Percentiles rank a stretch among this genome's conserved stretches.
Evolutionary conservation across 306 rosid species (phyloP).

Genomic region (Cercis canadensis): DNA sequence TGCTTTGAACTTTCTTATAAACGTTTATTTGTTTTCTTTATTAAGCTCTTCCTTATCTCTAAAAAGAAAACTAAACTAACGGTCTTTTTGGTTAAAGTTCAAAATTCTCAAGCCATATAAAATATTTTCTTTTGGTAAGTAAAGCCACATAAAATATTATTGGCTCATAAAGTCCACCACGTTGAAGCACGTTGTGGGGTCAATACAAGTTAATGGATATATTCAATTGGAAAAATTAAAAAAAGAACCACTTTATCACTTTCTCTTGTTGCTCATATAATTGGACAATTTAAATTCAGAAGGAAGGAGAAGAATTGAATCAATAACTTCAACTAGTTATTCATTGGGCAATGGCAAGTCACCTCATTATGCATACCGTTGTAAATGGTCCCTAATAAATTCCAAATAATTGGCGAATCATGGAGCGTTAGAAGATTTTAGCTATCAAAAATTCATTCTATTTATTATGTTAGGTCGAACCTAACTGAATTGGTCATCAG

Average conservation of each 20-base stretch:
- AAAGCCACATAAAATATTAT: conserved; percentile 39
- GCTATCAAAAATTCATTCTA: conserved; percentile 46
- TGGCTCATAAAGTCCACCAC: conserved; percentile 65
- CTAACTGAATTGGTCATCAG: conserved; percentile 60
- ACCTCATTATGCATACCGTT: conserved; percentile 32
- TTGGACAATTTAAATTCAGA: background rate
- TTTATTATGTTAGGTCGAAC: conserved; percentile 68
- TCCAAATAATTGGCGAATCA: conserved; percentile 39
- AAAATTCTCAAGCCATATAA: conserved; percentile 29
- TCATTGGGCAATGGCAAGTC: conserved; percentile 26
- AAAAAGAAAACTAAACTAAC: no score
- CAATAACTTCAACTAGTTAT: conserved; percentile 32
- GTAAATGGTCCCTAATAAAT: conserved; percentile 50
- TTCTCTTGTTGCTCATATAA: conserved; percentile 32
- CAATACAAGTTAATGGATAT: conserved; percentile 52
- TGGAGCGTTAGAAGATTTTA: conserved; percentile 36
- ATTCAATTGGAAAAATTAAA: conserved; percentile 23
- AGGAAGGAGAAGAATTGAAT: conserved; percentile 21
- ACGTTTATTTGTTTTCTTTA: no score
- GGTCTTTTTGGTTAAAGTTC: conserved; percentile 14
- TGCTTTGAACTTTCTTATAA: no score
- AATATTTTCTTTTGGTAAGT: conserved; percentile 19
- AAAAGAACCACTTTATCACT: conserved; percentile 37
- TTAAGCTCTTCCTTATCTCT: no score
- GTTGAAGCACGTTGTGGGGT: conserved; percentile 78